phyloP scores from a whole-genome alignment of 345 rosid genomes.

The Salix arbutifolia region DNA sequence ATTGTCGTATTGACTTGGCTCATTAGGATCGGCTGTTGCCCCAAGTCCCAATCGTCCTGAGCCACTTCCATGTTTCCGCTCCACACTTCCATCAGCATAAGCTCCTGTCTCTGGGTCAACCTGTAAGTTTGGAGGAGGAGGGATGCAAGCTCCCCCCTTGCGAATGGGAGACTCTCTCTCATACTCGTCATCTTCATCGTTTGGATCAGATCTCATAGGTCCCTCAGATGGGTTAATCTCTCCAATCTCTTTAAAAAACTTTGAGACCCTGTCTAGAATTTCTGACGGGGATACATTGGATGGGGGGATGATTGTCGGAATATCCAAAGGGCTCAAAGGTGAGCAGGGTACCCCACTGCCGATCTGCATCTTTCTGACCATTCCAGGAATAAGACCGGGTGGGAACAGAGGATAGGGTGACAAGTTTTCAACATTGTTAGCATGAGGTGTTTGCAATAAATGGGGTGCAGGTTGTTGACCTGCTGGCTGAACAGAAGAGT shows the following conservation, averaged over 20 bases:
- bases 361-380: slow-evolving; percentile 97
- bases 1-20: slow-evolving; percentile 85
- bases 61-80: slow-evolving; percentile 59
- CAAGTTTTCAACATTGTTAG: slow-evolving; percentile 56
- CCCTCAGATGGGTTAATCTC: slow-evolving; percentile 88
- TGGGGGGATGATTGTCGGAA: slow-evolving; percentile 87
- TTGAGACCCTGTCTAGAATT: slow-evolving; percentile 78
- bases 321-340: slow-evolving; percentile 89
- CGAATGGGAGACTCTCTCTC: slow-evolving; percentile 62
- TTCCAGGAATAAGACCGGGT: slow-evolving; percentile 97
- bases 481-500: slow-evolving; percentile 47
- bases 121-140: slow-evolving; percentile 87
- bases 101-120: slow-evolving; percentile 87
- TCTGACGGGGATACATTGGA: slow-evolving; percentile 70
- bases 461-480: slow-evolving; percentile 35
- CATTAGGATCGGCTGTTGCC: slow-evolving; percentile 82
- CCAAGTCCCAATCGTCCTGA: slow-evolving; percentile 84
- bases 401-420: slow-evolving; percentile 95
- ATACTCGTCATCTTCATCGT: slow-evolving; percentile 63
- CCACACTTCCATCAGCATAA: slow-evolving; percentile 74
- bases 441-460: slow-evolving; percentile 29
- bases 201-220: slow-evolving; percentile 52
- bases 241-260: slow-evolving; percentile 87
- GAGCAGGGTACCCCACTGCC: slow-evolving; percentile 99
- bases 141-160: slow-evolving; percentile 87